A percentile compares a stretch with the other conserved stretches of the same genome.
phyloP scores from a whole-genome alignment of 306 rosid species.

The Trifolium pratense region DNA sequence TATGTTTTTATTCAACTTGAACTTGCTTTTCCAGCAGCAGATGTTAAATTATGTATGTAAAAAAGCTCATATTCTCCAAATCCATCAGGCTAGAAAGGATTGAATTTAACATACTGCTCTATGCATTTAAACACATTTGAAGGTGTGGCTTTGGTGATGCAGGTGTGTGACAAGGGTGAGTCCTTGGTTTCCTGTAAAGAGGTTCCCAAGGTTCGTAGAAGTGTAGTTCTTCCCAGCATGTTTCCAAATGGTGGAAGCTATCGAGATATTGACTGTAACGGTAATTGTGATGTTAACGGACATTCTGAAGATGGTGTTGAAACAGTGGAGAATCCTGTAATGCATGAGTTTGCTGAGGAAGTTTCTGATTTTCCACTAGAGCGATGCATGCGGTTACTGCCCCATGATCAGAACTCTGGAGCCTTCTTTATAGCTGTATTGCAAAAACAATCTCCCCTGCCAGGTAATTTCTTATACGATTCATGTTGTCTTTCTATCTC shows the following conservation, averaged over 20 bases:
- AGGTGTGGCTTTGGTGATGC: slow-evolving; percentile 37
- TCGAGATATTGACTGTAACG: slow-evolving; percentile 41
- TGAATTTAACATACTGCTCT: slow-evolving; percentile 29
- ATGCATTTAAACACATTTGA: slow-evolving; percentile 25
- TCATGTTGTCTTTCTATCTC: slow-evolving; percentile 27
- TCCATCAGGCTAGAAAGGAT: background rate
- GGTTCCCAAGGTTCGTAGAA: slow-evolving; percentile 60
- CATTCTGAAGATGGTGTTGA: slow-evolving; percentile 48
- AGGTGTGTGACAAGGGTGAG: slow-evolving; percentile 78
- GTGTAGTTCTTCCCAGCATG: slow-evolving; percentile 73
- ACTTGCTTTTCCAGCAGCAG: slow-evolving; percentile 3
- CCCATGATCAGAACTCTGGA: slow-evolving; percentile 96
- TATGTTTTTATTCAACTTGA: slow-evolving; percentile 6
- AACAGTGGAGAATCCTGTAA: slow-evolving; percentile 43
- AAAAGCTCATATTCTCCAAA: slow-evolving; percentile 10
- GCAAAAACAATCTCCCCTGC: slow-evolving; percentile 71
- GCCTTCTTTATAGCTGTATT: slow-evolving; percentile 92
- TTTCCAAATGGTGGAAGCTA: slow-evolving; percentile 75
- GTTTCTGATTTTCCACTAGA: slow-evolving; percentile 78
- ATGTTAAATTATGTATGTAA: slow-evolving; percentile 22
- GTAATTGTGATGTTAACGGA: slow-evolving; percentile 44
- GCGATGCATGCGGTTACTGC: slow-evolving; percentile 82
- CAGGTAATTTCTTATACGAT: slow-evolving; percentile 57
- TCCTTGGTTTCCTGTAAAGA: slow-evolving; percentile 73
- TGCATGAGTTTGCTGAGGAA: slow-evolving; percentile 54